Conservation (phyloP, 257 asterid species). For the Thymus quinquecostatus region DNA sequence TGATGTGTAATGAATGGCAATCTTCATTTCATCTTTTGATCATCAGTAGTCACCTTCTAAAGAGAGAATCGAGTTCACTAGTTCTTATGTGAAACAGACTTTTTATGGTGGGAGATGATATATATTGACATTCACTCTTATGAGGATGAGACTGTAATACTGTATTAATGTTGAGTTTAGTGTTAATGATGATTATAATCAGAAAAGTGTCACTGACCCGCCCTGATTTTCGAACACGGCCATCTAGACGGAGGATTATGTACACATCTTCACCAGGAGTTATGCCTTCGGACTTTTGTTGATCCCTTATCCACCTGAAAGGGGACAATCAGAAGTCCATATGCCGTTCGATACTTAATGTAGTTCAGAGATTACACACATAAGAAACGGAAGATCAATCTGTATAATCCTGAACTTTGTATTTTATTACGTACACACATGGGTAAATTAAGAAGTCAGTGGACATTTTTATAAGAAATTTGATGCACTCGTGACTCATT, state of each 20-base stretch:
- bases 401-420: neutral
- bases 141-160: neutral
- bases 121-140: neutral
- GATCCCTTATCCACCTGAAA: constrained; percentile 93
- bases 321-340: constrained; percentile 17
- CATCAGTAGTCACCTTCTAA: neutral
- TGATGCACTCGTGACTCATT: too few species aligned
- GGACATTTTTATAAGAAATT: too few species aligned
- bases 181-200: neutral
- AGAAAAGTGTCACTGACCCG: constrained; percentile 59
- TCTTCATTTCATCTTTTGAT: constrained; percentile 1
- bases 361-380: constrained; percentile 4
- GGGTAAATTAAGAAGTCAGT: constrained; percentile 6
- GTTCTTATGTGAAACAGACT: neutral
- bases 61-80: neutral
- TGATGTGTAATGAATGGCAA: neutral
- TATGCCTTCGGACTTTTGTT: constrained; percentile 86
- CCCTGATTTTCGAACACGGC: constrained; percentile 94
- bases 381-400: neutral
- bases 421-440: neutral
- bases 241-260: constrained; percentile 94
- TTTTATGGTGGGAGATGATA: neutral
- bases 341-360: neutral
- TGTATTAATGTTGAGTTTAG: neutral
- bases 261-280: constrained; percentile 94